These are phyloP conservation scores for Fonsecaea nubica DNA, from an alignment of 2,329 filamentous ascomycete species.

Conservation along the genomic window DNA sequence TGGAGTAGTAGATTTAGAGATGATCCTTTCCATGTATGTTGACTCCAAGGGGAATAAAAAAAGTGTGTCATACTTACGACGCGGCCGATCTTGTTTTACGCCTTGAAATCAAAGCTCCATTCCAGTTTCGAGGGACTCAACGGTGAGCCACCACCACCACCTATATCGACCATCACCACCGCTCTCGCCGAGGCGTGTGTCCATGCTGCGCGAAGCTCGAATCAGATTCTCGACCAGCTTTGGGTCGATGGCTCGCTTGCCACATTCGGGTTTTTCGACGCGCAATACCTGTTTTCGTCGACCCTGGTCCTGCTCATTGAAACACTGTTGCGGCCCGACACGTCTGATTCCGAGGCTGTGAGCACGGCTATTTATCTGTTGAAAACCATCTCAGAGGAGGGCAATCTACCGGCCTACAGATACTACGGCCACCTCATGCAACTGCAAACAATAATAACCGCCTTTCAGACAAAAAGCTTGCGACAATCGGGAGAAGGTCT, in stretches of 20 bases:
- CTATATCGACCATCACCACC: background rate
- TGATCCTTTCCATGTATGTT: too few relatives aligned
- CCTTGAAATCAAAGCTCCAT: slow-evolving; percentile 51
- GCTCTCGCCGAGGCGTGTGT: slow-evolving; percentile 9
- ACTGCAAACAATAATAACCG: background rate
- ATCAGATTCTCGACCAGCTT: slow-evolving; percentile 12
- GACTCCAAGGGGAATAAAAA: background rate
- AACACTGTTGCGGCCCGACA: slow-evolving; percentile 8
- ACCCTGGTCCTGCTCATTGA: slow-evolving; percentile 19
- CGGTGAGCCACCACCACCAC: background rate
- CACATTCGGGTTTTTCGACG: slow-evolving; percentile 17
- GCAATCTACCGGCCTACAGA: slow-evolving; percentile 10
- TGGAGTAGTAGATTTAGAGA: too few relatives aligned
- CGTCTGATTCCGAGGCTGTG: slow-evolving; percentile 12
- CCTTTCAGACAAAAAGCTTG: background rate
- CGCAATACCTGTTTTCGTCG: slow-evolving; percentile 16
- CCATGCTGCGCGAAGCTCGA: slow-evolving; percentile 8
- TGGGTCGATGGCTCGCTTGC: slow-evolving; percentile 12
- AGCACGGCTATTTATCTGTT: slow-evolving; percentile 16
- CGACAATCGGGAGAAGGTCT: background rate
- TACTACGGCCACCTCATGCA: slow-evolving; percentile 4
- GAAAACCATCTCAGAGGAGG: slow-evolving; percentile 10
- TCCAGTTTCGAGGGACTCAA: background rate
- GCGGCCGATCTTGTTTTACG: slow-evolving; percentile 60
- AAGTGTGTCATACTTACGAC: slow-evolving; percentile 64